These are phyloP conservation scores for Pseudofabraea citricarpa DNA, from an alignment of 2,329 filamentous ascomycete species.

Conservation along the genomic window DNA sequence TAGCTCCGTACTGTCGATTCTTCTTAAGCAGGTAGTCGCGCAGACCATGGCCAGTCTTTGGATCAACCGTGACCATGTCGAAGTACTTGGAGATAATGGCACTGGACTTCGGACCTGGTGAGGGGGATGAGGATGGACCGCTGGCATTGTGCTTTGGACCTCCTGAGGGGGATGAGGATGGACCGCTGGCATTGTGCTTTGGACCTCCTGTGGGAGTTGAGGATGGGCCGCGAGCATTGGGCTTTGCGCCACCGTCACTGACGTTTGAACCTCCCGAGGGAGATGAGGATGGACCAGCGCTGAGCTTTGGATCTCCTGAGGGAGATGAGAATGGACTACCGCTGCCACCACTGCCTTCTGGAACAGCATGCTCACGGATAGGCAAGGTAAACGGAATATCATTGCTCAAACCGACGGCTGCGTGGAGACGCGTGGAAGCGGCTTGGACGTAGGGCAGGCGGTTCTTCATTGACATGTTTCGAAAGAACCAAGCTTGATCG, in stretches of 20 bases:
- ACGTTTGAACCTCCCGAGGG: too few relatives aligned
- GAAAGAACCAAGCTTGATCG: too few relatives aligned
- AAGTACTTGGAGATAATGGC: neutral
- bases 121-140: neutral
- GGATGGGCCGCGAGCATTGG: neutral
- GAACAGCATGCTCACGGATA: conserved; percentile 3
- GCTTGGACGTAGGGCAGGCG: conserved; percentile 11
- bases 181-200: neutral
- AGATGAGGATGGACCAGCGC: too few relatives aligned
- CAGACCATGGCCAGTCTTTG: conserved; percentile 20
- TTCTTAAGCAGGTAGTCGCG: conserved; percentile 18
- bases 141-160: neutral
- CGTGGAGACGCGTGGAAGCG: conserved; percentile 16
- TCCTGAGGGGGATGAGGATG: neutral
- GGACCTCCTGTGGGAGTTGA: neutral
- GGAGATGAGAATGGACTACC: neutral
- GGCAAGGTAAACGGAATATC: conserved; percentile 13
- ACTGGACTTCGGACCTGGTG: neutral
- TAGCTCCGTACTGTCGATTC: conserved; percentile 12
- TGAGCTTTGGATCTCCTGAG: too few relatives aligned
- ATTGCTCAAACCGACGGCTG: conserved; percentile 16
- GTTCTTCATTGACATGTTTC: too few relatives aligned
- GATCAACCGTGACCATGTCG: conserved; percentile 11
- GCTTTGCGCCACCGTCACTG: neutral
- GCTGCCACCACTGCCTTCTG: neutral